These are phyloP conservation scores for Myxozyma lipomycoides DNA, from an alignment of 805 yeast genomes.

Conservation along the genomic window DNA sequence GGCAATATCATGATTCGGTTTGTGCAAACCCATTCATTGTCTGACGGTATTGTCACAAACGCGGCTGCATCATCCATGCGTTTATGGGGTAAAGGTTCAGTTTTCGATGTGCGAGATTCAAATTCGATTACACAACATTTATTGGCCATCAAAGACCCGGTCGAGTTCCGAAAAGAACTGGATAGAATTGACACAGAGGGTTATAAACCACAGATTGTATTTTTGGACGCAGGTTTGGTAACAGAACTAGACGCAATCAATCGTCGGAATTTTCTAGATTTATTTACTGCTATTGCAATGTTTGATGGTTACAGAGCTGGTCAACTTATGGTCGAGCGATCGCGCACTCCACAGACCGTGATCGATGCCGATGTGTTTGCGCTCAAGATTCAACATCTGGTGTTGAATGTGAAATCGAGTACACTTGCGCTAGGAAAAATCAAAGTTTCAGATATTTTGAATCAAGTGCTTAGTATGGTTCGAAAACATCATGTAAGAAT, in stretches of 20 bases:
- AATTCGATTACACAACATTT: slow-evolving; percentile 30
- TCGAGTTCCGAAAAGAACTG: slow-evolving; percentile 38
- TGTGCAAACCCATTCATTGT: slow-evolving; percentile 44
- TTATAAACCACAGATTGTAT: slow-evolving; percentile 80
- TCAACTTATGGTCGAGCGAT: slow-evolving; percentile 89
- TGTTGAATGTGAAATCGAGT: slow-evolving; percentile 71
- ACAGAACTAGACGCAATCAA: slow-evolving; percentile 79
- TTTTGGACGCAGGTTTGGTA: slow-evolving; percentile 88
- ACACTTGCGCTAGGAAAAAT: slow-evolving; percentile 91
- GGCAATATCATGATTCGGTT: slow-evolving; percentile 85
- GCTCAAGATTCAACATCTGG: slow-evolving; percentile 77
- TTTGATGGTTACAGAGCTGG: slow-evolving; percentile 96
- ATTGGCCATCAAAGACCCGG: slow-evolving; percentile 27
- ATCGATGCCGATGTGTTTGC: slow-evolving; percentile 82
- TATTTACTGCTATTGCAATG: slow-evolving; percentile 81
- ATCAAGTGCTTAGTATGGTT: slow-evolving; percentile 86
- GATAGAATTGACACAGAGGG: slow-evolving; percentile 49
- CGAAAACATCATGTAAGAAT: slow-evolving; percentile 90
- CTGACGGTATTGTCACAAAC: slow-evolving; percentile 19
- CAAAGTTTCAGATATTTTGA: slow-evolving; percentile 85
- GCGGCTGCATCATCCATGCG: slow-evolving; percentile 25
- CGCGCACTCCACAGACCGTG: slow-evolving; percentile 91
- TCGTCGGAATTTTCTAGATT: slow-evolving; percentile 78
- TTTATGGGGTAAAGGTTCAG: slow-evolving; percentile 15
- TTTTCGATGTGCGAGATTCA: slow-evolving; percentile 31